These are phyloP conservation scores for Desmodesmus armatus DNA, from an alignment of 139 green algal species.

Conservation along the genomic window DNA sequence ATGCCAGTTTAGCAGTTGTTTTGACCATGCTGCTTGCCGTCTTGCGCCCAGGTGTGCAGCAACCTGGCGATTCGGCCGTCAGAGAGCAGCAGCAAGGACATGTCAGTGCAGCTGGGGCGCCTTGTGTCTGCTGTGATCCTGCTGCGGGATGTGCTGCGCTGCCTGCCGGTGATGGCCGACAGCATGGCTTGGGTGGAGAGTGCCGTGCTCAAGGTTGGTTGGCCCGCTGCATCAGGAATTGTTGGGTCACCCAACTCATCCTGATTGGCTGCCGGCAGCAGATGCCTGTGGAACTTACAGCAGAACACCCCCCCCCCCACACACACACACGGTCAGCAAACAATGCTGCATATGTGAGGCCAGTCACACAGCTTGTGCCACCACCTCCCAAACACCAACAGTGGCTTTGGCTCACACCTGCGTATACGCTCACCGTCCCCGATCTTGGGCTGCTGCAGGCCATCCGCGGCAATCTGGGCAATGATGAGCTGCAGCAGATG, in stretches of 20 bases:
- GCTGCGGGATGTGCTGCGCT: conserved; percentile 61
- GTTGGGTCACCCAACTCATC: conserved; percentile 10
- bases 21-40: neutral
- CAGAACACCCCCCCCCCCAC: too few species aligned
- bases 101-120: conserved; percentile 11
- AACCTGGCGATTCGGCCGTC: conserved; percentile 31
- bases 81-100: neutral
- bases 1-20: neutral
- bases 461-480: conserved; percentile 18
- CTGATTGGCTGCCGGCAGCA: too few species aligned
- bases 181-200: conserved; percentile 49
- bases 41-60: conserved; percentile 36
- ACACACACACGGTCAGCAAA: neutral
- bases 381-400: too few species aligned
- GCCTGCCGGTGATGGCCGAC: conserved; percentile 55
- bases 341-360: too few species aligned
- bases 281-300: too few species aligned
- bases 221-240: neutral
- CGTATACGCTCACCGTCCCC: too few species aligned
- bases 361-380: too few species aligned
- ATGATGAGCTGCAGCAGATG: conserved; percentile 29
- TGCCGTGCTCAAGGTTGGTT: conserved; percentile 60
- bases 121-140: conserved; percentile 68
- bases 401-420: too few species aligned
- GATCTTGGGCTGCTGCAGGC: too few species aligned